These are phyloP conservation scores for Pseudopediastrum boryanum DNA, from an alignment of 139 green algal genomes.

Conservation along the genomic window DNA sequence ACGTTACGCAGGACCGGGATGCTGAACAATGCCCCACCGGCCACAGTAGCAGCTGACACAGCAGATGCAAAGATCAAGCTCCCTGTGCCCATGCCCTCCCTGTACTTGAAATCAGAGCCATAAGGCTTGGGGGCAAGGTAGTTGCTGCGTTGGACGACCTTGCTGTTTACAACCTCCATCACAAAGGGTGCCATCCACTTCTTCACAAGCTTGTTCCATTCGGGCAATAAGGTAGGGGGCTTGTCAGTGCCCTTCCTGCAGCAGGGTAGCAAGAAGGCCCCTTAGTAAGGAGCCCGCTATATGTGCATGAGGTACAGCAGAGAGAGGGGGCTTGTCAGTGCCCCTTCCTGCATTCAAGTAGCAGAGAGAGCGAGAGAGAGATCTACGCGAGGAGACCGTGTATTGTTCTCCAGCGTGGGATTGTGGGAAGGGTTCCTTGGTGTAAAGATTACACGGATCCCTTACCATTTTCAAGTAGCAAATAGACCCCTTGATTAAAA, in stretches of 20 bases:
- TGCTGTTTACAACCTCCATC: slow-evolving; percentile 70
- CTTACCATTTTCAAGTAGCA: no score
- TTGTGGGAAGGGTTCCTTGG: no score
- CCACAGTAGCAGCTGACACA: background rate
- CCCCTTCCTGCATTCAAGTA: no score
- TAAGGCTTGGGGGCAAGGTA: slow-evolving; percentile 55
- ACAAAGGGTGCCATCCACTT: slow-evolving; percentile 63
- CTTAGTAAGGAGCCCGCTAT: no score
- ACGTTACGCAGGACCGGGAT: slow-evolving; percentile 35
- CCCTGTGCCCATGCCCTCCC: slow-evolving; percentile 45
- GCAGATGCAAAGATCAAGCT: slow-evolving; percentile 25
- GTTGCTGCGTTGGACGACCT: slow-evolving; percentile 70
- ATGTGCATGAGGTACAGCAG: no score
- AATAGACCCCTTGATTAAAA: no score
- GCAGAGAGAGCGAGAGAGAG: no score
- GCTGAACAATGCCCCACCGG: slow-evolving; percentile 25
- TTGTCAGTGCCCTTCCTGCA: slow-evolving; percentile 39
- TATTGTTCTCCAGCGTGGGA: no score
- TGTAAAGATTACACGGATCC: no score
- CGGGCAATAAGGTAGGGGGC: slow-evolving; percentile 19
- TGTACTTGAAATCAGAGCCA: slow-evolving; percentile 66
- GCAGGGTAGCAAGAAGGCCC: background rate
- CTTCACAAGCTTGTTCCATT: slow-evolving; percentile 27
- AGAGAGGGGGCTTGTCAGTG: no score
- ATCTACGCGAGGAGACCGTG: no score